Conservation (phyloP, 2,329 filamentous ascomycete genomes). For the Lasiodiplodia hormozganensis region DNA sequence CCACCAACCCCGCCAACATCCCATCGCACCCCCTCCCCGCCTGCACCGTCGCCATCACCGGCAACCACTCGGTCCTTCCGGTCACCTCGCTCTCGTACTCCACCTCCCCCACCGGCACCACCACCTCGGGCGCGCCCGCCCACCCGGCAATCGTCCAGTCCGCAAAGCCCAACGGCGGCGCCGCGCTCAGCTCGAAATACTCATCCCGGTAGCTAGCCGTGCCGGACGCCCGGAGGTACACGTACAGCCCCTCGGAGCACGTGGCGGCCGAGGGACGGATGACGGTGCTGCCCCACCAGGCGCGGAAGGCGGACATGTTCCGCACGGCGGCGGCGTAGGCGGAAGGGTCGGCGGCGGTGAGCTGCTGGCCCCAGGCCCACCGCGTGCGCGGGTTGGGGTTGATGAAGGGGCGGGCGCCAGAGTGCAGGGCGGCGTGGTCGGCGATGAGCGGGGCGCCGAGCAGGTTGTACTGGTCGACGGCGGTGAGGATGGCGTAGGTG, state of each 20-base stretch:
- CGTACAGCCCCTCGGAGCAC: not conserved
- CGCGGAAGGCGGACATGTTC: not conserved
- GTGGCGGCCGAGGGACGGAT: not conserved
- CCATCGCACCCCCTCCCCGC: constrained; percentile 1
- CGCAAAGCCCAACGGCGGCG: not conserved
- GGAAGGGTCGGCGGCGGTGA: not conserved
- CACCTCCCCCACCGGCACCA: not conserved
- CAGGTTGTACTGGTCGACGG: not conserved
- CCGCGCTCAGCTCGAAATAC: not conserved
- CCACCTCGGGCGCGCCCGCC: not conserved
- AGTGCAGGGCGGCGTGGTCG: not conserved
- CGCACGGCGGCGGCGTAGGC: not conserved
- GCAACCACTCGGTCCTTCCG: not conserved
- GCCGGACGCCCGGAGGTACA: not conserved
- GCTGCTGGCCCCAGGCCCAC: not conserved
- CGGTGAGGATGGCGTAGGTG: constrained; percentile 6
- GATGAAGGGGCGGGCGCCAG: not conserved
- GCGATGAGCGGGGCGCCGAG: not conserved
- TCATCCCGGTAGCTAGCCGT: not conserved
- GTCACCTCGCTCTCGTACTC: not conserved
- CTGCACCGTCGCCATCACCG: not conserved
- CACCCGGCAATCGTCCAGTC: not conserved
- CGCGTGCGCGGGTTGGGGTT: constrained; percentile 3
- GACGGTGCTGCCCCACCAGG: not conserved
- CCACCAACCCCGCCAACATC: not conserved